Evolutionary conservation across 805 yeast genomes (phyloP).

Genomic region (Kluyveromyces wickerhamii): DNA sequence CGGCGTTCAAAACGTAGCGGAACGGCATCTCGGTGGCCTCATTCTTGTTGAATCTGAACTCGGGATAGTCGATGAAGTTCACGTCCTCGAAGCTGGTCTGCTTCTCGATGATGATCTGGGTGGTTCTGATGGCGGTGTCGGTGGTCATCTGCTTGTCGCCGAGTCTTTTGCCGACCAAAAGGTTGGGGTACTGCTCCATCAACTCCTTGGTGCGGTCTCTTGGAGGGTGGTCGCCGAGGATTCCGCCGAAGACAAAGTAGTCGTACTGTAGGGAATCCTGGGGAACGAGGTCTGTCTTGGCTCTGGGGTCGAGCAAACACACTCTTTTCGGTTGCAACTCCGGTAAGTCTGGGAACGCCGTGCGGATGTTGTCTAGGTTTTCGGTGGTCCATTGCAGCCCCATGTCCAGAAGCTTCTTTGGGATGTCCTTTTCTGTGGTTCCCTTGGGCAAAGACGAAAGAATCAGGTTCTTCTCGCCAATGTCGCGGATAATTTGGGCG

Average conservation of each 20-base stretch:
- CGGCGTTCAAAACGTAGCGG: slow-evolving; percentile 63
- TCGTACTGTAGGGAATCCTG: slow-evolving; percentile 60
- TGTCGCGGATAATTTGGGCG: slow-evolving; percentile 69
- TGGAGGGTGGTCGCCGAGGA: slow-evolving; percentile 85
- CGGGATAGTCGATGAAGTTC: slow-evolving; percentile 87
- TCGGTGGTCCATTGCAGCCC: slow-evolving; percentile 78
- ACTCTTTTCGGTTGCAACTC: slow-evolving; percentile 43
- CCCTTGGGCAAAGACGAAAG: slow-evolving; percentile 66
- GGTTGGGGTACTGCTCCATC: slow-evolving; percentile 59
- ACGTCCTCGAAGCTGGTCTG: slow-evolving; percentile 58
- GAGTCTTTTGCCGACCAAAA: slow-evolving; percentile 73
- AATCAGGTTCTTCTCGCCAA: slow-evolving; percentile 68
- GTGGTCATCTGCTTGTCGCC: slow-evolving; percentile 95
- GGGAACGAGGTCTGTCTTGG: slow-evolving; percentile 64
- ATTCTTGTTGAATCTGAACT: slow-evolving; percentile 74
- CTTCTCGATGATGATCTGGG: slow-evolving; percentile 67
- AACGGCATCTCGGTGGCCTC: slow-evolving; percentile 98
- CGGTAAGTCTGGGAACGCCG: slow-evolving; percentile 36
- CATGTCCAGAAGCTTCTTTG: slow-evolving; percentile 45
- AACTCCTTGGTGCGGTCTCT: slow-evolving; percentile 91
- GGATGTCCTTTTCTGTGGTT: slow-evolving; percentile 57
- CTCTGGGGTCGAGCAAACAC: slow-evolving; percentile 86
- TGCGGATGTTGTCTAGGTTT: slow-evolving; percentile 47
- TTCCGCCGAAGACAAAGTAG: slow-evolving; percentile 94
- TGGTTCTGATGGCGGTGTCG: slow-evolving; percentile 92